phyloP scores from a whole-genome alignment of 2,329 filamentous ascomycete species.

The Ceratocystis ficicola region DNA sequence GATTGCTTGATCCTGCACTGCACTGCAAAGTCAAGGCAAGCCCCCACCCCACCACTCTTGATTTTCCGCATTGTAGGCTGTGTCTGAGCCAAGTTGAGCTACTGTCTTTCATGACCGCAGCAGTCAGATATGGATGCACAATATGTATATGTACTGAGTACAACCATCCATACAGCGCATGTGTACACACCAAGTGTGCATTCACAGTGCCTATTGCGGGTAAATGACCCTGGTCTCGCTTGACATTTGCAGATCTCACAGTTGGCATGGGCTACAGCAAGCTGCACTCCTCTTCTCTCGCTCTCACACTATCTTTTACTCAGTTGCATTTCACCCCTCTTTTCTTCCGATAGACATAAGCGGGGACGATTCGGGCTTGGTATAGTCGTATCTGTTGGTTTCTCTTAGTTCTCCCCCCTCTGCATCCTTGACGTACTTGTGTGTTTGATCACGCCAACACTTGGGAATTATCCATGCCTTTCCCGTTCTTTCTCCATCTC shows the following conservation, averaged over 20 bases:
- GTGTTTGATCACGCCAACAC: neutral
- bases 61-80: neutral
- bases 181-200: neutral
- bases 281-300: conserved; percentile 5
- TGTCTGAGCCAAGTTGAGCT: neutral
- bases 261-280: conserved; percentile 2
- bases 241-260: conserved; percentile 6
- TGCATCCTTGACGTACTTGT: conserved; percentile 3
- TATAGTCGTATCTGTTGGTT: neutral
- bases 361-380: neutral
- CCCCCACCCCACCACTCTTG: neutral
- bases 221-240: conserved; percentile 1
- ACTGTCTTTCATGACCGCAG: neutral
- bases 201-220: neutral
- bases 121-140: conserved; percentile 1
- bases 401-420: neutral
- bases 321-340: neutral
- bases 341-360: neutral
- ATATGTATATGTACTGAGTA: neutral
- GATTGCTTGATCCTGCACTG: too few relatives aligned
- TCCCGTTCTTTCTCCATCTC: neutral
- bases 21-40: neutral
- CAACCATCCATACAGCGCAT: neutral
- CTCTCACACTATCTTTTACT: neutral
- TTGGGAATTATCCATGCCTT: neutral